These are phyloP conservation scores for Colletotrichum truncatum DNA, from an alignment of 2,329 filamentous ascomycete species.

Conservation along the genomic window DNA sequence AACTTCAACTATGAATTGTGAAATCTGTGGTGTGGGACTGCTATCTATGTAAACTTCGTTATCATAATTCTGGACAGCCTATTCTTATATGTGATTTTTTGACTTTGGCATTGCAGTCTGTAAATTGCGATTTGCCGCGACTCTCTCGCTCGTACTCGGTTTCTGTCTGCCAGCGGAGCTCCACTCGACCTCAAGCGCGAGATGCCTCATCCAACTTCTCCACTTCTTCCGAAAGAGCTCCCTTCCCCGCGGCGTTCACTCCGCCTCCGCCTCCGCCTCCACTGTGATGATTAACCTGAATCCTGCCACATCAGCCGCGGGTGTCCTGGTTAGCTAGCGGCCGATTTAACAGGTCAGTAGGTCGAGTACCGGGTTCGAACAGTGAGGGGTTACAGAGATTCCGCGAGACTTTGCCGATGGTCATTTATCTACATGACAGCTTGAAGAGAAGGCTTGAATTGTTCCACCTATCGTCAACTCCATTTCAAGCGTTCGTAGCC, in stretches of 20 bases:
- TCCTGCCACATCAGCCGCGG: not conserved
- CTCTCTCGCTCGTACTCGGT: not conserved
- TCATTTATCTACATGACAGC: too few relatives aligned
- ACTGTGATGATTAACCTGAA: not conserved
- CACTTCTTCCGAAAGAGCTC: not conserved
- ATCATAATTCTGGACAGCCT: not conserved
- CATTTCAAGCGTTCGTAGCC: too few relatives aligned
- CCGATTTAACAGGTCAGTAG: too few relatives aligned
- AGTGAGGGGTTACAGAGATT: too few relatives aligned
- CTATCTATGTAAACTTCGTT: not conserved
- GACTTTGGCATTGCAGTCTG: not conserved
- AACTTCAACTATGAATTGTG: too few relatives aligned
- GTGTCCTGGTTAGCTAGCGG: not conserved
- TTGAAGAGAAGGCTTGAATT: too few relatives aligned
- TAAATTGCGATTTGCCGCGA: not conserved
- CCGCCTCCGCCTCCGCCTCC: constrained; percentile 20
- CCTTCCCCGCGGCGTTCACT: constrained; percentile 2
- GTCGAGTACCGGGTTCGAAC: too few relatives aligned
- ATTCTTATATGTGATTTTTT: not conserved
- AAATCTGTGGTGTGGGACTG: too few relatives aligned
- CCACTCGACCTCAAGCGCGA: not conserved
- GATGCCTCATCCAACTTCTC: not conserved
- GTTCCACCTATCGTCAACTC: too few relatives aligned
- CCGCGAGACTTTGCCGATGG: too few relatives aligned
- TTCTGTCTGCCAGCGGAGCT: constrained; percentile 2